phyloP scores from a whole-genome alignment of 768 basidiomycete genomes.

The Suillus hirtellus region DNA sequence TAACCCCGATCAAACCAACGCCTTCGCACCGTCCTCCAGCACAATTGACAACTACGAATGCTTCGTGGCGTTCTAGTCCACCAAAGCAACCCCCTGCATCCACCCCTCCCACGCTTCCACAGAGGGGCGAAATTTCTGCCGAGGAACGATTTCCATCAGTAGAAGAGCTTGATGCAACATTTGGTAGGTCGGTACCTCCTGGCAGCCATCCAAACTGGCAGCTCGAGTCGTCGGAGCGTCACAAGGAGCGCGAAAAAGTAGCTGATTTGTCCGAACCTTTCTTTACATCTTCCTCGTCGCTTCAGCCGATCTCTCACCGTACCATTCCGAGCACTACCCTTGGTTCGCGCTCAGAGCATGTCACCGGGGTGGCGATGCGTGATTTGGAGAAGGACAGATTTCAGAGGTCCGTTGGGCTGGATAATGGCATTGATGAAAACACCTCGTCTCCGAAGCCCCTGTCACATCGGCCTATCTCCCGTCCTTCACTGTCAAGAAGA shows the following conservation, averaged over 20 bases:
- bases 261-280: conserved; percentile 25
- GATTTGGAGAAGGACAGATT: conserved; percentile 28
- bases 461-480: conserved; percentile 27
- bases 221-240: conserved; percentile 14
- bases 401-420: conserved; percentile 14
- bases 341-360: conserved; percentile 57
- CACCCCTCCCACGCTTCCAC: conserved; percentile 33
- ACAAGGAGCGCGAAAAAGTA: conserved; percentile 17
- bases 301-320: conserved; percentile 25
- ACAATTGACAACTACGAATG: conserved; percentile 14
- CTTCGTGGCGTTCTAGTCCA: conserved; percentile 23
- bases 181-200: conserved; percentile 32
- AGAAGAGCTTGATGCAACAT: conserved; percentile 74
- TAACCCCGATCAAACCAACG: conserved; percentile 21
- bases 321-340: conserved; percentile 13
- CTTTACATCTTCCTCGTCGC: conserved; percentile 22
- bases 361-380: conserved; percentile 54
- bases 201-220: conserved; percentile 17
- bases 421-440: conserved; percentile 18
- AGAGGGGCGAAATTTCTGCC: conserved; percentile 45
- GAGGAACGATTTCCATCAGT: conserved; percentile 86
- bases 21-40: conserved; percentile 33
- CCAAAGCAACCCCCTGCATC: conserved; percentile 26
- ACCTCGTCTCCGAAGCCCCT: conserved; percentile 19
- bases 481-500: conserved; percentile 50